These are phyloP conservation scores for Scalesia atractyloides DNA, from an alignment of 129 eudicot species.

Conservation along the genomic window DNA sequence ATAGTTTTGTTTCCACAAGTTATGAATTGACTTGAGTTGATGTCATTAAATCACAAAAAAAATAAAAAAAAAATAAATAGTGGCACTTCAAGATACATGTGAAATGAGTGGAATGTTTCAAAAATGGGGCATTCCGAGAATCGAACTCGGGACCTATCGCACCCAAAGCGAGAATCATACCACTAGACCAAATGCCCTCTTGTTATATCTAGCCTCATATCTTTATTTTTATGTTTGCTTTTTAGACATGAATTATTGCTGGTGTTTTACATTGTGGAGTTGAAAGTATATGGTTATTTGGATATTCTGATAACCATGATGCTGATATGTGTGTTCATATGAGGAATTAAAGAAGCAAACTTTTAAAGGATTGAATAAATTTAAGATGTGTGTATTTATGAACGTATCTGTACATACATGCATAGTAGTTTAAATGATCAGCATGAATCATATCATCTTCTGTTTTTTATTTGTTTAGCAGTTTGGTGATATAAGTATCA, in stretches of 20 bases:
- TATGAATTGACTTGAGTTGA: not conserved
- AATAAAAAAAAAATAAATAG: not conserved
- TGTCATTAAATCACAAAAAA: not conserved
- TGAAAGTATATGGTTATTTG: not conserved
- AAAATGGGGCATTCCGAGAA: conserved; percentile 71
- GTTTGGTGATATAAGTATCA: conserved; percentile 9
- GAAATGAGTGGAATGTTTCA: not conserved
- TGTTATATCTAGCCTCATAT: not conserved
- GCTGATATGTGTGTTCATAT: not conserved
- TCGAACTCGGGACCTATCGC: too few relatives aligned
- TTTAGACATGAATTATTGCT: not conserved
- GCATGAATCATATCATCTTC: not conserved
- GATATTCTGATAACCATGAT: not conserved
- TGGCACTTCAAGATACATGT: not conserved
- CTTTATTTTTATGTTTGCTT: not conserved
- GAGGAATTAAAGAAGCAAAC: too few relatives aligned
- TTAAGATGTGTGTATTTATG: too few relatives aligned
- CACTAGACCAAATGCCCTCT: too few relatives aligned
- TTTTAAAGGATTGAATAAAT: too few relatives aligned
- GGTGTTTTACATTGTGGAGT: not conserved
- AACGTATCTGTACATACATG: too few relatives aligned
- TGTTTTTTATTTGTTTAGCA: not conserved
- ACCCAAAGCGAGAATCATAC: too few relatives aligned
- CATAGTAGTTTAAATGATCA: too few relatives aligned
- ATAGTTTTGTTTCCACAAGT: not conserved